phyloP scores from a whole-genome alignment of 1,284 basidiomycete species.

The Marasmius fiardii region DNA sequence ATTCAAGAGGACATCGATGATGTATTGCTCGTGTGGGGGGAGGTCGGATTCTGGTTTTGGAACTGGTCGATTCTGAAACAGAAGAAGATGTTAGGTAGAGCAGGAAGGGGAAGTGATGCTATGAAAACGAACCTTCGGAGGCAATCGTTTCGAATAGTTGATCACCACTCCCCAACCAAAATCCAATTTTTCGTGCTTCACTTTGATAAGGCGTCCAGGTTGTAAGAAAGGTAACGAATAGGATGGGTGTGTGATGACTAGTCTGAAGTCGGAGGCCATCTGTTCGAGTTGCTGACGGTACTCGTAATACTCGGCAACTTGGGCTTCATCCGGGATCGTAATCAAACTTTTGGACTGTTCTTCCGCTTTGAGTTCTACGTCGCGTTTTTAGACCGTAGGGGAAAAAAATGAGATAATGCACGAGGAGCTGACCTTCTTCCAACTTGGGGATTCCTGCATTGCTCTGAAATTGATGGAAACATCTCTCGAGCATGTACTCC shows the following conservation, averaged over 20 bases:
- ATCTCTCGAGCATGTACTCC: conserved; percentile 97
- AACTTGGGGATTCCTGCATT: conserved; percentile 85
- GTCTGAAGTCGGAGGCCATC: conserved; percentile 83
- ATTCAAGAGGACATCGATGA: conserved; percentile 91
- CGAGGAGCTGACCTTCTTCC: conserved; percentile 68
- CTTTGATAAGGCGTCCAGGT: conserved; percentile 85
- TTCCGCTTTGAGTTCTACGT: conserved; percentile 69
- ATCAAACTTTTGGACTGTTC: conserved; percentile 70
- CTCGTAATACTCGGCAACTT: conserved; percentile 90
- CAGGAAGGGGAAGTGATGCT: neutral
- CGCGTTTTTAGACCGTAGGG: neutral
- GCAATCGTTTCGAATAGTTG: conserved; percentile 85
- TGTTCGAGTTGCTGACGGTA: conserved; percentile 89
- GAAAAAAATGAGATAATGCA: neutral
- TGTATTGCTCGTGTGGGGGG: conserved; percentile 86
- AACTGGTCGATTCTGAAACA: conserved; percentile 46
- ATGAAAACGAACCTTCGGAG: conserved; percentile 57
- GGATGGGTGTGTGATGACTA: conserved; percentile 92
- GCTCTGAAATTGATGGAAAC: conserved; percentile 99
- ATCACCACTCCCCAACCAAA: conserved; percentile 97
- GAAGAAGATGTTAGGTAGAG: conserved; percentile 10
- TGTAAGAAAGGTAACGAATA: conserved; percentile 95
- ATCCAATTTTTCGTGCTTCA: conserved; percentile 84
- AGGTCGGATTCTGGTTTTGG: conserved; percentile 59
- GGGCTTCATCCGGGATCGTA: conserved; percentile 79